These are phyloP conservation scores for Fimicolochytrium jonesii DNA, from an alignment of 192 early-diverging fungal species.

Conservation along the genomic window DNA sequence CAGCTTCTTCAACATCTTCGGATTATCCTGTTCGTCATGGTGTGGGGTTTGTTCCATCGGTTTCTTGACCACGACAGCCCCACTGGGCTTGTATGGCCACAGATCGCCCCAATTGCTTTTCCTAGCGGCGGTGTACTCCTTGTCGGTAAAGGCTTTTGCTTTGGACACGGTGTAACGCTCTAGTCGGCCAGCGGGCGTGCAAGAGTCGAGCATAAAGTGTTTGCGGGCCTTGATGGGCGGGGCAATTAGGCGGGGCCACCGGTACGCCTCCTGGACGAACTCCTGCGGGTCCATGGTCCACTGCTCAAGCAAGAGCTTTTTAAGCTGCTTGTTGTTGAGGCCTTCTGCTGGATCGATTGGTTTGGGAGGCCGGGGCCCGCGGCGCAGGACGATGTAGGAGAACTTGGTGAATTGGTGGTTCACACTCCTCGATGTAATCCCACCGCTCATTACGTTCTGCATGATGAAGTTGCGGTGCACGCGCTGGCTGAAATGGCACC, in stretches of 20 bases:
- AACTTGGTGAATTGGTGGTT: conserved; percentile 74
- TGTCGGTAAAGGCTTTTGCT: conserved; percentile 63
- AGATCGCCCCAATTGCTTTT: conserved; percentile 82
- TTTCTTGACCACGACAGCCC: neutral
- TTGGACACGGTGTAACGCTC: conserved; percentile 70
- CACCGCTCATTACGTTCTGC: too few relatives aligned
- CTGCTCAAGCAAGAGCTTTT: neutral
- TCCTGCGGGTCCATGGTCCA: neutral
- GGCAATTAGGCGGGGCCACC: conserved; percentile 67
- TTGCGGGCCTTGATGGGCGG: conserved; percentile 75
- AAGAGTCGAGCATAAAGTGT: conserved; percentile 71
- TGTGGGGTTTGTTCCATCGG: neutral
- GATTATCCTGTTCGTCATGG: neutral
- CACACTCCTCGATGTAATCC: too few relatives aligned
- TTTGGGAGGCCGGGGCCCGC: conserved; percentile 49
- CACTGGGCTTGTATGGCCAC: conserved; percentile 58
- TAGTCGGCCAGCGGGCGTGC: conserved; percentile 46
- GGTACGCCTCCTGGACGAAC: conserved; percentile 39
- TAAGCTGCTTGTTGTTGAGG: too few relatives aligned
- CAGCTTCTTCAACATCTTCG: too few relatives aligned
- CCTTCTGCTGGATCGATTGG: neutral
- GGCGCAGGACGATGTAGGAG: conserved; percentile 72
- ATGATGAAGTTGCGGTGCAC: conserved; percentile 61
- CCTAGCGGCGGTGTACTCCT: conserved; percentile 67
- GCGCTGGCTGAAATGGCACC: conserved; percentile 83